Conservation (phyloP, 1,139 yeast species). For the Sugiyamaella castrensis region DNA sequence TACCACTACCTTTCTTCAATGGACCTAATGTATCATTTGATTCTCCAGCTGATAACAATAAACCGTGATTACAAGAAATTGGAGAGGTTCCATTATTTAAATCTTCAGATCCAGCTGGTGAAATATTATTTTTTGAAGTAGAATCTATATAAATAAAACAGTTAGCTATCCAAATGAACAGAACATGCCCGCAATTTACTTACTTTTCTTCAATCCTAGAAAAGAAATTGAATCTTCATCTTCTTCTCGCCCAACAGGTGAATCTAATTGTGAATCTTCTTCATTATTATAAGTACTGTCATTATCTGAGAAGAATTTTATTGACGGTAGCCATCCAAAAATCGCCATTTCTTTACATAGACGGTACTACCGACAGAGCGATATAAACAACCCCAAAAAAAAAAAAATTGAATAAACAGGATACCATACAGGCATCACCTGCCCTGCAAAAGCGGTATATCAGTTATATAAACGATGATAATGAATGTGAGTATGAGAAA, state of each 20-base stretch:
- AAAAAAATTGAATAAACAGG: too few relatives aligned
- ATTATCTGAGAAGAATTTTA: constrained; percentile 6
- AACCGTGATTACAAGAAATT: neutral
- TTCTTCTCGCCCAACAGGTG: too few relatives aligned
- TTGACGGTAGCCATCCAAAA: constrained; percentile 10
- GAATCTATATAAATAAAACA: neutral
- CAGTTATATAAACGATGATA: too few relatives aligned
- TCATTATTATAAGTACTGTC: neutral
- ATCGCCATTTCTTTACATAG: constrained; percentile 1
- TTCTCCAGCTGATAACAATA: constrained; percentile 4
- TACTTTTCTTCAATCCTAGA: neutral
- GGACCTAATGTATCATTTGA: constrained; percentile 10
- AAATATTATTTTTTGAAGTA: neutral
- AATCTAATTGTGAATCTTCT: too few relatives aligned
- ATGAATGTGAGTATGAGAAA: too few relatives aligned
- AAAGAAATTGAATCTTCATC: neutral
- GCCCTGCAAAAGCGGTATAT: too few relatives aligned
- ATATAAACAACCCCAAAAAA: too few relatives aligned
- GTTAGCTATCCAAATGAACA: neutral
- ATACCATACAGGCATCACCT: too few relatives aligned
- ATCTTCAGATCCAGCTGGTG: neutral
- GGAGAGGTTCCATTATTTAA: neutral
- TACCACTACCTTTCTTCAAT: neutral
- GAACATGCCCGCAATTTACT: neutral
- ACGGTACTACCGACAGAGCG: too few relatives aligned